Conservation (phyloP, 768 basidiomycete species). For the Termitomyces sp. region DNA sequence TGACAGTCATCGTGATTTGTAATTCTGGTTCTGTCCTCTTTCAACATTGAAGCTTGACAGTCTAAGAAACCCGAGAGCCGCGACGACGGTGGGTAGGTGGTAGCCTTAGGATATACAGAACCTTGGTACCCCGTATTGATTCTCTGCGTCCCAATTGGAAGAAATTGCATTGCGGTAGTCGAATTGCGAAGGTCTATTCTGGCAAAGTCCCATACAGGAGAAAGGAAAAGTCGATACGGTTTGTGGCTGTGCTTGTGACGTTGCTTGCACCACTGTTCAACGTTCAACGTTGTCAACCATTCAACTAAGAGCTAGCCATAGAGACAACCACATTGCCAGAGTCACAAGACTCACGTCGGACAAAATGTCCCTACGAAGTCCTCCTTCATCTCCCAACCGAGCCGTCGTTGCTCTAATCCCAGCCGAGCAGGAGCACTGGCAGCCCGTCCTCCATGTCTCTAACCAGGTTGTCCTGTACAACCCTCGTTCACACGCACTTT, state of each 20-base stretch:
- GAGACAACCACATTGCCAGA: background rate
- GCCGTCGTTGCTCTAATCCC: constrained; percentile 15
- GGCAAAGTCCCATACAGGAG: too few species aligned
- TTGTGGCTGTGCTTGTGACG: background rate
- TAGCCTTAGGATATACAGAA: background rate
- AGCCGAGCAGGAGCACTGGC: constrained; percentile 45
- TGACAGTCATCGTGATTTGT: background rate
- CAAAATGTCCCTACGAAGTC: constrained; percentile 8
- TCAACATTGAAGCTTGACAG: too few species aligned
- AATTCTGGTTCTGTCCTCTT: background rate
- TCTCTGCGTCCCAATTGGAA: too few species aligned
- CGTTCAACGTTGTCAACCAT: background rate
- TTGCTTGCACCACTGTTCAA: background rate
- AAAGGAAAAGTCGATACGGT: background rate
- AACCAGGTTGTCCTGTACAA: constrained; percentile 89
- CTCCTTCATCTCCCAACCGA: constrained; percentile 13
- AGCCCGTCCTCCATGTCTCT: constrained; percentile 73
- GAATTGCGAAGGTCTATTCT: too few species aligned
- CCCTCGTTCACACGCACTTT: constrained; percentile 75
- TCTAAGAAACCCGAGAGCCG: too few species aligned
- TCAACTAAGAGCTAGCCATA: background rate
- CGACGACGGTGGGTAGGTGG: too few species aligned
- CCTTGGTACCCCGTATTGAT: background rate
- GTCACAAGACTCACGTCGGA: background rate
- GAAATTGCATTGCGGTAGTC: too few species aligned